Evolutionary conservation across 192 early-diverging fungal genomes (phyloP), one percentile per base, ranked within the genome.

Genomic region (Geranomyces variabilis): DNA sequence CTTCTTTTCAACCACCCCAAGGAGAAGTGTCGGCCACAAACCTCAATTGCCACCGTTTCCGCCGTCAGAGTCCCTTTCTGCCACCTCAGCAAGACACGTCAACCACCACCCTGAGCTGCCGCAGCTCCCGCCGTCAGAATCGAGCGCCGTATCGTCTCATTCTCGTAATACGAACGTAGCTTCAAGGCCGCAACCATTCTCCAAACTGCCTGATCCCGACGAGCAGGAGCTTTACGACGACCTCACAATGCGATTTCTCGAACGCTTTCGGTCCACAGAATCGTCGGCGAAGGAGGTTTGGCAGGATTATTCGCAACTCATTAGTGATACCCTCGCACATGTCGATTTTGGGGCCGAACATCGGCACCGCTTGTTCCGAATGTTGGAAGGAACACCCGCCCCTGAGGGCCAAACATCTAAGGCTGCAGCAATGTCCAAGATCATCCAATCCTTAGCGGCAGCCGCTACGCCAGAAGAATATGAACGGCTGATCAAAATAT

Each of bases 201-300:
- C 61, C 0, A 48, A 24, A 29, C 45, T 72, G 21, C 17, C 17
- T 29, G 64, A 48, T 43, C 61, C 56, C 13, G 70, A 72, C 31
- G 70, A 72, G 30, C 60, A 64, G 51, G 46, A 64, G n/a, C 7
- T 72, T 6, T 72, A 72, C 41, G 70, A 72, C 53, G 33, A 64
- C 14, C 70, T 72, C 9, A 72, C 70, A 7, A 46, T 30, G 24
- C 43, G 51, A 26, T 72, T 72, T 33, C 49, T 72, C 7, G 70
- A 72, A 30, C 22, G 53, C 17, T 44, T 72, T 15, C 19, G 70
- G 21, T 22, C 30, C 7, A 63, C 61, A 55, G 70, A 72, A 9
- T n/a, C 31, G 14, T 30, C 22, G 7, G 45, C 70, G 12, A 28
- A 64, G 28, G 70, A 63, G n/a, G 61, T 43, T 13, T 72, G 70